Evolutionary conservation across 371 early-diverging fungal genomes (phyloP), one percentile per base, ranked within the genome.

Genomic region (Syncephalastrum monosporum): DNA sequence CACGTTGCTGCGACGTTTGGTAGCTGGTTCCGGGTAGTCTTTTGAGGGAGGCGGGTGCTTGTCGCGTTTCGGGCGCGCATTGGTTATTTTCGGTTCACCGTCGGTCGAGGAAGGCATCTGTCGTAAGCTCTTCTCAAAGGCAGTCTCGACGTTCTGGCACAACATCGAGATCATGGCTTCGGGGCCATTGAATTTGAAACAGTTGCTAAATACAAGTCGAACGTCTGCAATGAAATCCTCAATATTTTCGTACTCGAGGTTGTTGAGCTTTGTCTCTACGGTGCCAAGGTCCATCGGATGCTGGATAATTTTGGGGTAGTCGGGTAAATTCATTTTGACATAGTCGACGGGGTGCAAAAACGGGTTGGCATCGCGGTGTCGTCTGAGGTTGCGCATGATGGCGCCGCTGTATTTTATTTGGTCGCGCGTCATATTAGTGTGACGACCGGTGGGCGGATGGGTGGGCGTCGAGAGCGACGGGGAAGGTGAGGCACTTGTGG

Each of bases 271-370:
- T 47, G 76, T 75, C 58, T 92, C 92, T 16, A 98, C 89, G 0
- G 99, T 99, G 10, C 90, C 87, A 6, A 99, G 72, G 65, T 99
- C 99, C 98, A 99, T 99, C 0, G 99, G 99, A 25, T 83, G 64
- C 67, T 93, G 95, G 73, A 99, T 87, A 64, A 93, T 85, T 10
- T 86, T 83, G 19, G 89, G 90, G 71, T 99, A 99, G 64, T 94
- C 96, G 3, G 98, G 99, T 16, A 99, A 88, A 47, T 87, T 87
- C 15, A 97, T 79, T 46, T 83, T 85, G 33, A 95, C 78, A 42
- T 94, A 92, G 72, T 99, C 99, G 3, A 99, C 99, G 1, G 99
- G 99, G 46, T 84, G 75, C 17, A 93, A 70, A 64, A 99, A 99
- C 3, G 93, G 91, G 17, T 77, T 72, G 16, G 92, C 86, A 57